A percentile compares a stretch with the other conserved stretches of the same genome.
Conservation (phyloP, 495 filamentous ascomycete genomes). For the Xylaria nigripes region DNA sequence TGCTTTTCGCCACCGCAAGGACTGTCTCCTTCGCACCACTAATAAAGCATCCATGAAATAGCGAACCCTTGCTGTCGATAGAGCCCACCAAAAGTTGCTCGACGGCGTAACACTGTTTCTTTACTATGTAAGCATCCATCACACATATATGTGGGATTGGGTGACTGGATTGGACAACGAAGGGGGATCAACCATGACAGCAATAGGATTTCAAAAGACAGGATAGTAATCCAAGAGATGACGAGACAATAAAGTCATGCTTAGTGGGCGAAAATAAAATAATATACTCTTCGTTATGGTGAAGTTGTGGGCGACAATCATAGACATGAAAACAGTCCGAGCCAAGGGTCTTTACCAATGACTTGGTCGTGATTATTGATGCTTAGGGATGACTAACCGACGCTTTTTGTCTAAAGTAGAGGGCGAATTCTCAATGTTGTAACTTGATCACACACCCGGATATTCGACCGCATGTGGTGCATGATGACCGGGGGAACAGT, state of each 20-base stretch:
- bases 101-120: conserved; percentile 21
- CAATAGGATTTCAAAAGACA: conserved; percentile 37
- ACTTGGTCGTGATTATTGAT: conserved; percentile 8
- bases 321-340: background rate
- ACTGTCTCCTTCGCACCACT: background rate
- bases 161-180: conserved; percentile 45
- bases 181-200: conserved; percentile 49
- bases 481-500: background rate
- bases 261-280: background rate
- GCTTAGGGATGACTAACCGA: conserved; percentile 8
- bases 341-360: conserved; percentile 13
- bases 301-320: conserved; percentile 3
- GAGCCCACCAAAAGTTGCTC: background rate
- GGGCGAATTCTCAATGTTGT: conserved; percentile 9
- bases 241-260: background rate
- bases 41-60: background rate
- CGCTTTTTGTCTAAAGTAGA: conserved; percentile 14
- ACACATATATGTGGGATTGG: conserved; percentile 35
- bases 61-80: background rate
- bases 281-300: background rate
- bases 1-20: conserved; percentile 24
- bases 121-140: conserved; percentile 36
- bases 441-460: conserved; percentile 11
- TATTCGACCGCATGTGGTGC: conserved; percentile 1
- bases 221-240: conserved; percentile 6